Evolutionary conservation across 2,329 filamentous ascomycete species (phyloP).

Genomic region (Aspergillus sp.): DNA sequence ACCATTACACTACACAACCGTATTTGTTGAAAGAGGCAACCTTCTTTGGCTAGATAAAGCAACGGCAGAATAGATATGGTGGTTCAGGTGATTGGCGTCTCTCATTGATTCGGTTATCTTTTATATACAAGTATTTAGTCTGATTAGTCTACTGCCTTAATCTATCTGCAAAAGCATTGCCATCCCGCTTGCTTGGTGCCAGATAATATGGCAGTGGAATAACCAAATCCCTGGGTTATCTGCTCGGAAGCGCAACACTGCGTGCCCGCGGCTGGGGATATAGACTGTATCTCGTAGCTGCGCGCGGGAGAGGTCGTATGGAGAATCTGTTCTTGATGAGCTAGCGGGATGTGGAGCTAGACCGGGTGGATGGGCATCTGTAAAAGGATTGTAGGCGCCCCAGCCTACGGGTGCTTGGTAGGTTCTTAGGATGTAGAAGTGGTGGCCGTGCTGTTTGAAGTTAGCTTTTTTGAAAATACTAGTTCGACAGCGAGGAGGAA

Average conservation of each 20-base stretch:
- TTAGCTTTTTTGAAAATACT: neutral
- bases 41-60: neutral
- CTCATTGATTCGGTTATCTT: neutral
- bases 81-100: neutral
- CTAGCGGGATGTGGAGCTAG: slow-evolving; percentile 5
- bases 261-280: slow-evolving; percentile 56
- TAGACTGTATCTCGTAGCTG: slow-evolving; percentile 59
- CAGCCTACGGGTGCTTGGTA: slow-evolving; percentile 35
- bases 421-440: slow-evolving; percentile 36
- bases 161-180: slow-evolving; percentile 38
- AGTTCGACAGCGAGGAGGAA: neutral
- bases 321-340: neutral
- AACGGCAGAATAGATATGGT: fast-evolving
- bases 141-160: neutral
- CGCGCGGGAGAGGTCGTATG: slow-evolving; percentile 31
- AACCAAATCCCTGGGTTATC: slow-evolving; percentile 57
- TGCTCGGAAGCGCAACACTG: slow-evolving; percentile 58
- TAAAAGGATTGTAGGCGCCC: slow-evolving; percentile 43
- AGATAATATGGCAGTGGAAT: slow-evolving; percentile 56
- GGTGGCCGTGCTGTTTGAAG: slow-evolving; percentile 36
- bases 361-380: slow-evolving; percentile 26
- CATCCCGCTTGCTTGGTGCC: slow-evolving; percentile 53
- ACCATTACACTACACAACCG: slow-evolving; percentile 13
- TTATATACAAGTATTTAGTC: neutral
- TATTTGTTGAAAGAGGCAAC: fast-evolving